phyloP scores from a whole-genome alignment of 2,329 filamentous ascomycete species.

The Elsinoe australis region DNA sequence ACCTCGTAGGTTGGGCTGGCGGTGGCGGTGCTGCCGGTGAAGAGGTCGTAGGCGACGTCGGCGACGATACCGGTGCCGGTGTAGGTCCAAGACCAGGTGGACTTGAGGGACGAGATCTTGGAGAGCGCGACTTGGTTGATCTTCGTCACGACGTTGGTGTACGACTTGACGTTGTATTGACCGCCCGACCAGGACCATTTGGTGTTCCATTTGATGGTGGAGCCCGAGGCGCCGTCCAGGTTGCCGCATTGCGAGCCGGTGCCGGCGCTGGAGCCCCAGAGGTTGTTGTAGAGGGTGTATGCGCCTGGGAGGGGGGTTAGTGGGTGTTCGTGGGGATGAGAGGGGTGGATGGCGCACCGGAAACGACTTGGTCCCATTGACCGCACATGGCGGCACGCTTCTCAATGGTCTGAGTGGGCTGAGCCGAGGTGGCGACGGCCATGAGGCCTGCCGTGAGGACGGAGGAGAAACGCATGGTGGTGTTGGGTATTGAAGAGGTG shows the following conservation, averaged over 20 bases:
- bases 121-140: conserved; percentile 24
- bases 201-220: conserved; percentile 38
- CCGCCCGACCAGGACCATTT: conserved; percentile 29
- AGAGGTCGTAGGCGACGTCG: conserved; percentile 56
- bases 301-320: conserved; percentile 10
- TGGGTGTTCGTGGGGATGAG: not conserved
- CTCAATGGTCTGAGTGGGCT: conserved; percentile 19
- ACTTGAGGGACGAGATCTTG: conserved; percentile 32
- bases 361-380: conserved; percentile 26
- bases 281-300: conserved; percentile 36
- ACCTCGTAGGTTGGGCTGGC: conserved; percentile 51
- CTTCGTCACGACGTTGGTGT: conserved; percentile 37
- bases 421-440: conserved; percentile 20
- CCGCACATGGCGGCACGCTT: conserved; percentile 25
- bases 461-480: conserved; percentile 22
- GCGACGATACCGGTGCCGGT: conserved; percentile 44
- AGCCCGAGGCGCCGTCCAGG: conserved; percentile 33
- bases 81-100: conserved; percentile 45
- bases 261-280: conserved; percentile 39
- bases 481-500: not conserved
- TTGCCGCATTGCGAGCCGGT: conserved; percentile 43
- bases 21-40: conserved; percentile 45
- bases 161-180: conserved; percentile 36
- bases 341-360: conserved; percentile 19
- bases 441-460: conserved; percentile 19